Conservation (phyloP, 768 basidiomycete species). For the Panus rudis region DNA sequence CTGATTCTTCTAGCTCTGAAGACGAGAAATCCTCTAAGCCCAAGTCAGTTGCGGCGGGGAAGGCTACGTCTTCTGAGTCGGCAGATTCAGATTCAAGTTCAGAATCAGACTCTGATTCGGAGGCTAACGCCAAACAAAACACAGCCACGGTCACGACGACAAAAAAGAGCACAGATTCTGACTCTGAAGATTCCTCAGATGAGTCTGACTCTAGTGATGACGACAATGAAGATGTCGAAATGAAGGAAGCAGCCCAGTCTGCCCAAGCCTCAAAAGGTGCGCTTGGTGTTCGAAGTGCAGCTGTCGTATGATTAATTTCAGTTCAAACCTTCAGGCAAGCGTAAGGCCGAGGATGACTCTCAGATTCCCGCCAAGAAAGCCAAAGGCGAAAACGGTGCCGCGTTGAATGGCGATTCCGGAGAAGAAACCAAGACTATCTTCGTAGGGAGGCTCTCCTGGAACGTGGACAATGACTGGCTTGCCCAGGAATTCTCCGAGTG, state of each 20-base stretch:
- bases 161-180: slow-evolving; percentile 21
- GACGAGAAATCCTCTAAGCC: slow-evolving; percentile 19
- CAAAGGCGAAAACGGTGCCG: slow-evolving; percentile 52
- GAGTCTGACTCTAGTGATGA: slow-evolving; percentile 19
- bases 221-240: slow-evolving; percentile 52
- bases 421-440: slow-evolving; percentile 68
- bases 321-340: slow-evolving; percentile 45
- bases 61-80: too few species aligned
- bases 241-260: slow-evolving; percentile 38
- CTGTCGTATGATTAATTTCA: neutral
- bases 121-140: slow-evolving; percentile 10
- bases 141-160: slow-evolving; percentile 18
- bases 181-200: slow-evolving; percentile 7
- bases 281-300: slow-evolving; percentile 2
- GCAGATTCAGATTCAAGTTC: slow-evolving; percentile 6
- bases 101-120: slow-evolving; percentile 18
- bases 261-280: slow-evolving; percentile 32
- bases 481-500: slow-evolving; percentile 82
- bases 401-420: slow-evolving; percentile 29
- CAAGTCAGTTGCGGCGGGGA: slow-evolving; percentile 16
- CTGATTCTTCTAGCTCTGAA: slow-evolving; percentile 5
- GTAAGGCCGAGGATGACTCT: slow-evolving; percentile 67
- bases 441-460: slow-evolving; percentile 92
- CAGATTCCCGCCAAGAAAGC: slow-evolving; percentile 70
- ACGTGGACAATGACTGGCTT: slow-evolving; percentile 94